These are phyloP conservation scores for Coemansia sp. DNA, from an alignment of 192 early-diverging fungal genomes.

Conservation along the genomic window DNA sequence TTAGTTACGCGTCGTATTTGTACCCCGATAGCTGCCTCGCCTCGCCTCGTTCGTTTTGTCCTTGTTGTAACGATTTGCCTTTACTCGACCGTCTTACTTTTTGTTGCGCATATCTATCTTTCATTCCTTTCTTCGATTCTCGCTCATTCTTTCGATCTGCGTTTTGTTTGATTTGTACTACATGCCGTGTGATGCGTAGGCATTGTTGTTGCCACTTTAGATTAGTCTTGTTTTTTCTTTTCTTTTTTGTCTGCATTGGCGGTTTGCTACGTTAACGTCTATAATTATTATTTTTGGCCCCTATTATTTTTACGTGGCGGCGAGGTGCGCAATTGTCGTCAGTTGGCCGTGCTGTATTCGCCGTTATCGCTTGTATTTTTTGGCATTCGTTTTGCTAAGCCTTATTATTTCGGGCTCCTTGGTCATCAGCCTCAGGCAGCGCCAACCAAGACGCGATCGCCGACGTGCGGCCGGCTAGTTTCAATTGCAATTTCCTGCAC, in stretches of 20 bases:
- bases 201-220: not conserved
- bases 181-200: not conserved
- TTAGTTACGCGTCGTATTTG: not conserved
- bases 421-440: not conserved
- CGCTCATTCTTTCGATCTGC: not conserved
- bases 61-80: conserved; percentile 5
- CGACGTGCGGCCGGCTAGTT: not conserved
- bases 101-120: not conserved
- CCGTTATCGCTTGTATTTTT: not conserved
- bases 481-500: conserved; percentile 4
- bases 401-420: not conserved
- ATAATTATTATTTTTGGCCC: not conserved
- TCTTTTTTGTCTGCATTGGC: not conserved
- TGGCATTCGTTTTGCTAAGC: not conserved
- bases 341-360: not conserved
- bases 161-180: not conserved
- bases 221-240: not conserved
- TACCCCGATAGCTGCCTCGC: too few relatives aligned
- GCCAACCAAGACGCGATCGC: not conserved
- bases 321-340: not conserved
- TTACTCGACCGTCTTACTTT: not conserved
- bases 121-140: not conserved
- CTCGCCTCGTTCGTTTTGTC: not conserved
- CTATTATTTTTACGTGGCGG: not conserved
- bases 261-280: not conserved